Evolutionary conservation across 1,139 yeast genomes (phyloP).

Genomic region (Blastobotrys malaysiensis): DNA sequence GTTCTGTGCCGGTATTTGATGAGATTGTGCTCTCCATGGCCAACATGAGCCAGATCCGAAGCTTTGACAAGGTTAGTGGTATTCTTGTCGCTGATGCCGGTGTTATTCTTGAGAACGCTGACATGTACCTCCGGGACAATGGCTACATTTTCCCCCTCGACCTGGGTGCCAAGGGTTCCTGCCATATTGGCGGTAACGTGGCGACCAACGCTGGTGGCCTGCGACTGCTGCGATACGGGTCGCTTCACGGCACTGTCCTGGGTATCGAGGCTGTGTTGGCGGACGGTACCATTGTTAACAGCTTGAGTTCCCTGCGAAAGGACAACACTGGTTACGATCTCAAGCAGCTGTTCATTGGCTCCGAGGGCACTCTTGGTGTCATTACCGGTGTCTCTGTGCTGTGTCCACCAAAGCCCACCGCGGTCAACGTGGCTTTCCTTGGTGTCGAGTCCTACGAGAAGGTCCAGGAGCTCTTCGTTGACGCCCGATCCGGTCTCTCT

Average conservation of each 20-base stretch:
- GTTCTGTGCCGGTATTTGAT: conserved; percentile 88
- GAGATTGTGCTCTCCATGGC: conserved; percentile 73
- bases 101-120: conserved; percentile 80
- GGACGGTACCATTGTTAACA: conserved; percentile 75
- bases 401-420: conserved; percentile 88
- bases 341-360: conserved; percentile 87
- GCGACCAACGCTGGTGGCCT: conserved; percentile 98
- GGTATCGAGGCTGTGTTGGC: conserved; percentile 92
- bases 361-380: conserved; percentile 88
- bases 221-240: conserved; percentile 81
- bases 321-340: conserved; percentile 93
- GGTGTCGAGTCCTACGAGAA: conserved; percentile 77
- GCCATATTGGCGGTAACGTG: conserved; percentile 93
- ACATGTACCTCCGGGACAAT: conserved; percentile 65
- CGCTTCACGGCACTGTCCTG: conserved; percentile 84
- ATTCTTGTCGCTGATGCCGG: conserved; percentile 89
- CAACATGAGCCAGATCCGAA: conserved; percentile 69
- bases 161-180: conserved; percentile 95
- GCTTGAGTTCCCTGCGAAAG: conserved; percentile 78
- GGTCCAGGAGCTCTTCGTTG: conserved; percentile 75
- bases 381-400: conserved; percentile 86
- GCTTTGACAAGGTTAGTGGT: conserved; percentile 79
- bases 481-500: conserved; percentile 71
- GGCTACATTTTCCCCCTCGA: conserved; percentile 93
- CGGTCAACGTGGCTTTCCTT: conserved; percentile 82